A percentile compares a stretch with the other conserved stretches of the same genome.
Conservation (phyloP, 2,329 filamentous ascomycete species). For the Orbilia quercus region DNA sequence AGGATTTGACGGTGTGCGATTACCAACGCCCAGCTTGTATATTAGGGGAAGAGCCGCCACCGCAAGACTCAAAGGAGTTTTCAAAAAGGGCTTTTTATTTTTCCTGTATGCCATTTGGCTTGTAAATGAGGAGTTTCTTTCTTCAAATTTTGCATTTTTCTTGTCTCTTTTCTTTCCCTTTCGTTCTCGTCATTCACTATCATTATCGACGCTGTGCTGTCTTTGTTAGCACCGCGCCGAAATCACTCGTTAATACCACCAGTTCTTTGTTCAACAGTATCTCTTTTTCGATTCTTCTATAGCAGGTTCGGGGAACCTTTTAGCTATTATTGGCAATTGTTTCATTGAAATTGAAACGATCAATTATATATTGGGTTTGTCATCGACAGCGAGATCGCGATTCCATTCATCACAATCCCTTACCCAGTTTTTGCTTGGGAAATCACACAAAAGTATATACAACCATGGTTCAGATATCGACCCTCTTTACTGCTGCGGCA, state of each 20-base stretch:
- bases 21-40: slow-evolving; percentile 22
- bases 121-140: slow-evolving; percentile 19
- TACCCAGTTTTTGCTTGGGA: not conserved
- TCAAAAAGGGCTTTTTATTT: slow-evolving; percentile 23
- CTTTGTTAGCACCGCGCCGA: slow-evolving; percentile 38
- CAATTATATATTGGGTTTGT: slow-evolving; percentile 7
- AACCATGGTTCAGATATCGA: slow-evolving; percentile 52
- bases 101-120: slow-evolving; percentile 51
- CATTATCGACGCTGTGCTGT: slow-evolving; percentile 53
- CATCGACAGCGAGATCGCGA: slow-evolving; percentile 1
- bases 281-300: slow-evolving; percentile 45
- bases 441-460: slow-evolving; percentile 1
- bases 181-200: slow-evolving; percentile 35
- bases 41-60: slow-evolving; percentile 50
- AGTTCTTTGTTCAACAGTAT: slow-evolving; percentile 15
- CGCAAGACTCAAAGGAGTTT: slow-evolving; percentile 25
- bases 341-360: slow-evolving; percentile 23
- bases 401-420: not conserved
- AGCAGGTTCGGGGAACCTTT: slow-evolving; percentile 54
- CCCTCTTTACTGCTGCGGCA: slow-evolving; percentile 43
- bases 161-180: slow-evolving; percentile 21
- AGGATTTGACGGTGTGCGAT: slow-evolving; percentile 27
- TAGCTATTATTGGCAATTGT: slow-evolving; percentile 16
- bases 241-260: slow-evolving; percentile 40
- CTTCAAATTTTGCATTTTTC: slow-evolving; percentile 23